These are phyloP conservation scores for Lentinula edodes DNA, from an alignment of 768 basidiomycete genomes.

Conservation along the genomic window DNA sequence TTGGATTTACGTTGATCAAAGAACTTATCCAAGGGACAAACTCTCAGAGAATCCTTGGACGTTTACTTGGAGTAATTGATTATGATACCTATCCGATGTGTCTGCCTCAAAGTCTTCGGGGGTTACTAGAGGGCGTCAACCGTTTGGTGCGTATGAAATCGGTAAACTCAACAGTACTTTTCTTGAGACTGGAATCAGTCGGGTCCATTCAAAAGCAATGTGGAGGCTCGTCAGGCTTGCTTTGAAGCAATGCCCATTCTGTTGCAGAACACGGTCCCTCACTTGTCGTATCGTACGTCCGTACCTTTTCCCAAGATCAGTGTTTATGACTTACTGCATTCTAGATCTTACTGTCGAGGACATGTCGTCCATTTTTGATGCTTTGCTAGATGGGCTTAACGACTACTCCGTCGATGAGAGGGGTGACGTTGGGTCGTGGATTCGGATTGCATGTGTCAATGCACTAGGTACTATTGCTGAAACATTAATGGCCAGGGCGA, in stretches of 20 bases:
- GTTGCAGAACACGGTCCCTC: slow-evolving; percentile 31
- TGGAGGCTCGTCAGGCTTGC: slow-evolving; percentile 59
- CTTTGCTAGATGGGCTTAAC: slow-evolving; percentile 63
- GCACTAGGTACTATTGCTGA: slow-evolving; percentile 53
- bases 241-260: slow-evolving; percentile 34
- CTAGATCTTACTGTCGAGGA: slow-evolving; percentile 44
- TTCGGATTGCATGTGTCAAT: slow-evolving; percentile 72
- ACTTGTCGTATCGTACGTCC: slow-evolving; percentile 36
- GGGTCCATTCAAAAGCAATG: slow-evolving; percentile 25
- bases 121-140: slow-evolving; percentile 56
- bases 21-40: slow-evolving; percentile 50
- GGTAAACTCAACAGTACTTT: slow-evolving; percentile 10
- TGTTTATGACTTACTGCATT: background rate
- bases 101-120: slow-evolving; percentile 47
- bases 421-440: slow-evolving; percentile 96
- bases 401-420: slow-evolving; percentile 95
- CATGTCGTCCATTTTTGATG: slow-evolving; percentile 45
- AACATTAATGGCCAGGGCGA: slow-evolving; percentile 42
- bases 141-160: slow-evolving; percentile 36
- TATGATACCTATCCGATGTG: slow-evolving; percentile 53
- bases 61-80: slow-evolving; percentile 62
- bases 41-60: slow-evolving; percentile 70
- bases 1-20: slow-evolving; percentile 47
- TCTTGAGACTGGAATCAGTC: slow-evolving; percentile 15
- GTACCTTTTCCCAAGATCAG: slow-evolving; percentile 9